Evolutionary conservation across 2,329 filamentous ascomycete genomes (phyloP), one percentile per base, ranked within the genome.

Genomic region (Nannizzia gypsea): DNA sequence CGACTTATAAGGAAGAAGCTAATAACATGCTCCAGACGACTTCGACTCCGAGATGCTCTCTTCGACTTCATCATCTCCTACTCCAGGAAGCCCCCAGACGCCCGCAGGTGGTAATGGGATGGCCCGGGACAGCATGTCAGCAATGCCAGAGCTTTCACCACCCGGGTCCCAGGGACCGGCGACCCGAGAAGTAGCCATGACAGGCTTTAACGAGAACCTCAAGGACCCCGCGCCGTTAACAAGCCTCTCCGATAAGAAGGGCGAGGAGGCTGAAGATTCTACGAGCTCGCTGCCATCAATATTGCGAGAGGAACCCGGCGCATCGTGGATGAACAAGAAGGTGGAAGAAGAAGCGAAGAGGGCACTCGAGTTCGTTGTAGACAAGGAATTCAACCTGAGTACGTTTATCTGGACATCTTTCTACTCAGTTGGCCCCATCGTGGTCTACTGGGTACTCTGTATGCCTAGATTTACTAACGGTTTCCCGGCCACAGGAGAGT

Each of bases 21-120:
- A 31, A 54, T n/a, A 9, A 3, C n/a, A n/a, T 8, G 13, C 3
- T 6, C 6, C 11, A 31, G 48, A 54, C 48, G 48, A 54, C 5
- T 54, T 31, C 26, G 80, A 83, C 72, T 81, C 78, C 31, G 78
- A 78, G 62, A 83, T 83, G 81, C 75, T 77, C 62, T 80, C 78
- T 50, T 54, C 48, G 3, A 54, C 48, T 20, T 54, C 48, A n/a
- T 75, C 75, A 13, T 70, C 71, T 26, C 73, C 73, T 57, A 71
- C 71, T 44, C 70, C 72, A 55, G 67, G 68, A 5, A 62, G 67
- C 59, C 68, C 75, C 48, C 74, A 72, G 60, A 80, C 75, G 42
- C 77, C 74, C 31, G 75, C 72, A 55, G 71, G 66, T 65, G 71
- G 66, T 65, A 62, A 60, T 28, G 48, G 52, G 31, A 57, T 62